Evolutionary conservation across 768 basidiomycete genomes (phyloP).

Genomic region (Lentinula guzmanii): DNA sequence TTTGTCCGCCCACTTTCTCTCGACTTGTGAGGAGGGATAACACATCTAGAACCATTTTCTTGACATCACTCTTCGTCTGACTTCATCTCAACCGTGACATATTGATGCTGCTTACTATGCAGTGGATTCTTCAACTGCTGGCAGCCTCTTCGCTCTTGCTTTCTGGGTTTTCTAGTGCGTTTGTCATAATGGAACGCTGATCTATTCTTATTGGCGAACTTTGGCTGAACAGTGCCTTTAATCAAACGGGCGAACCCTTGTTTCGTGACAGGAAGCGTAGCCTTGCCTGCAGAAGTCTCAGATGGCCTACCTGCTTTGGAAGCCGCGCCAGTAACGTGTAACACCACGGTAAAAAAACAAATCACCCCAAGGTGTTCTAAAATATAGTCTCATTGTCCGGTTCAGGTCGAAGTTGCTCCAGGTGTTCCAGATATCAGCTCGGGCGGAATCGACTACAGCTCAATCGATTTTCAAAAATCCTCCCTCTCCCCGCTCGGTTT

Average conservation of each 20-base stretch:
- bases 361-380: too few relatives aligned
- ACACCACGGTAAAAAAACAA: conserved; percentile 8
- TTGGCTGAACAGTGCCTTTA: conserved; percentile 9
- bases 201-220: too few relatives aligned
- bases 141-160: too few relatives aligned
- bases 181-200: too few relatives aligned
- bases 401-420: conserved; percentile 16
- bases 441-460: conserved; percentile 18
- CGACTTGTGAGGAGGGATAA: too few relatives aligned
- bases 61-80: too few relatives aligned
- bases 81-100: too few relatives aligned
- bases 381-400: not conserved
- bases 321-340: conserved; percentile 15
- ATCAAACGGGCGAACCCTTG: conserved; percentile 18
- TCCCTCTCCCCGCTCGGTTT: conserved; percentile 20
- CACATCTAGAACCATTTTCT: too few relatives aligned
- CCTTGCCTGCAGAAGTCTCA: conserved; percentile 21
- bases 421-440: conserved; percentile 21
- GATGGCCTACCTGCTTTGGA: conserved; percentile 14
- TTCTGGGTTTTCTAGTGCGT: too few relatives aligned
- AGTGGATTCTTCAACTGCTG: too few relatives aligned
- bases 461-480: conserved; percentile 23
- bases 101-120: too few relatives aligned
- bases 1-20: too few relatives aligned
- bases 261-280: conserved; percentile 21